Evolutionary conservation across 306 rosid genomes (phyloP), one percentile per base, ranked within the genome.

Genomic region (Urtica urens): DNA sequence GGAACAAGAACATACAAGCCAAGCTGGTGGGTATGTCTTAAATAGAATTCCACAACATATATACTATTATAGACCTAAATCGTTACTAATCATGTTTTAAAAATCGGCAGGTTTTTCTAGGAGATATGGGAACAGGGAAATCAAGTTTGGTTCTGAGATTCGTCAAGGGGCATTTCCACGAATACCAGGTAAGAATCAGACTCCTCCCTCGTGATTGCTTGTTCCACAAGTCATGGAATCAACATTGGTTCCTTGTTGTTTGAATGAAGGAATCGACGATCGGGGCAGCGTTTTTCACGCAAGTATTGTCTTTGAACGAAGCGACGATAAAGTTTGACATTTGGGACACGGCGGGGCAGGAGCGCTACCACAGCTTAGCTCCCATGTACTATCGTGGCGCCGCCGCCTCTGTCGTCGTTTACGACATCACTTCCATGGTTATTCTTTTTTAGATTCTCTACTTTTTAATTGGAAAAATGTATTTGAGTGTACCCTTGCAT

Each of bases 331-430:
- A 86, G 65, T 86, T 81, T 55, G 95, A 86, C 57, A 86, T 86
- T 60, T 86, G 95, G 95, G 95, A 86, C 75, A 86, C 95, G 3
- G 95, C 95, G 34, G 95, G 95, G 26, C 95, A 86, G 49, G 95
- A 86, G 47, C 42, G 95, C 20, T 86, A 86, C 68, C 95, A 86
- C 49, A 86, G 95, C 65, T 70, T 86, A 72, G 95, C 95, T 58
- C 95, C 95, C n/a, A 86, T 86, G 95, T 86, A 86, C 49, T 86
- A 86, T 57, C 87, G 95, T 0, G 95, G 95, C 30, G 93, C 95
- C 10, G 93, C 95, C 21, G 87, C 95, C 3, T 85, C 95, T 7
- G 74, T 86, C 14, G 80, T 86, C 47, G 85, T 86, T 1, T 86
- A 86, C 28, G 95, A 86, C 60, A 69, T 81, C 57, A 76, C 95